Percentiles rank a stretch among this genome's conserved stretches.
phyloP scores from a whole-genome alignment of 306 rosid species.

The Malus orientalis region DNA sequence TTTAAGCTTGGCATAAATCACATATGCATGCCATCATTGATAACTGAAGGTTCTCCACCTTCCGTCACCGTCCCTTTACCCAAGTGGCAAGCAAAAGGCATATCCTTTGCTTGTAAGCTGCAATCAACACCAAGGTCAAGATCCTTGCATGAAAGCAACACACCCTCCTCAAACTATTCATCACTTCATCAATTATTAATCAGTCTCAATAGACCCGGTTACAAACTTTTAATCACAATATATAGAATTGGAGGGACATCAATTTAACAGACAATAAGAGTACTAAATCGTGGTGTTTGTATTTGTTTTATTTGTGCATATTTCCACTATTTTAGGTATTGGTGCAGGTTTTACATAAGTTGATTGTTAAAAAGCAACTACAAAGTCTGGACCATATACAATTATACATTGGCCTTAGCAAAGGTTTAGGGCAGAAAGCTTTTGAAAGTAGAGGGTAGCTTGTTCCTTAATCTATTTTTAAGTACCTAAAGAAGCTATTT shows the following conservation, averaged over 20 bases:
- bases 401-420: not conserved
- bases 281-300: not conserved
- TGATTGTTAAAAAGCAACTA: not conserved
- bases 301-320: not conserved
- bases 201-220: not conserved
- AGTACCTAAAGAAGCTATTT: not conserved
- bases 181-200: not conserved
- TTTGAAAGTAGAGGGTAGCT: not conserved
- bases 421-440: not conserved
- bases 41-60: conserved; percentile 30
- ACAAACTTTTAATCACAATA: not conserved
- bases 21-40: conserved; percentile 24
- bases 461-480: not conserved
- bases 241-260: not conserved
- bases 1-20: conserved; percentile 44
- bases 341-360: not conserved
- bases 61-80: conserved; percentile 34
- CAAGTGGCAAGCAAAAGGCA: conserved; percentile 52
- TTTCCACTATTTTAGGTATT: not conserved
- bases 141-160: conserved; percentile 20
- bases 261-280: not conserved
- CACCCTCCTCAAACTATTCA: conserved; percentile 22
- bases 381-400: not conserved
- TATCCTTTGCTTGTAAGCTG: conserved; percentile 46
- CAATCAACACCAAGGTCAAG: conserved; percentile 37